Evolutionary conservation across 2,329 filamentous ascomycete genomes (phyloP).

Genomic region (Delphinella strobiligena): DNA sequence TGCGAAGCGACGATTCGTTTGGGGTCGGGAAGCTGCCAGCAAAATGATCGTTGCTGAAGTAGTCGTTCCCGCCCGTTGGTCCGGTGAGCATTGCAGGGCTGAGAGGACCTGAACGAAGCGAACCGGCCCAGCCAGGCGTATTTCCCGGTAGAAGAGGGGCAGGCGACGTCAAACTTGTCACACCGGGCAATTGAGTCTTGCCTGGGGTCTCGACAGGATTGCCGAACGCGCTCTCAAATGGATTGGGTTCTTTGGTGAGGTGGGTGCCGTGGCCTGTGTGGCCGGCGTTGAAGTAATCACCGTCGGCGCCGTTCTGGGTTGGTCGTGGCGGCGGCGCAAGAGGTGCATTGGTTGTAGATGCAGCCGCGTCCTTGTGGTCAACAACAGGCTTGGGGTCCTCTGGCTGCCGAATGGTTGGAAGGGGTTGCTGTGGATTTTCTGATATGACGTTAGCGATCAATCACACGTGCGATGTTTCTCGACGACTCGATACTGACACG

Average conservation of each 20-base stretch:
- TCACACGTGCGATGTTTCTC: not conserved
- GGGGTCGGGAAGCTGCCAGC: conserved; percentile 83
- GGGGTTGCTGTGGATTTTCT: conserved; percentile 3
- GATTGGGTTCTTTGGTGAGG: conserved; percentile 77
- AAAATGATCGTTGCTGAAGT: conserved; percentile 58
- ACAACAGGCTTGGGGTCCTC: conserved; percentile 18
- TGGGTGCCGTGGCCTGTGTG: conserved; percentile 30
- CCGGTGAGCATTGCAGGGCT: conserved; percentile 97
- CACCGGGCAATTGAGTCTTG: conserved; percentile 68
- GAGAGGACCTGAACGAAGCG: conserved; percentile 78
- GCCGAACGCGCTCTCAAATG: conserved; percentile 91
- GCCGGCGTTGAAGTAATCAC: conserved; percentile 39
- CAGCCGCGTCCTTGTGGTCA: conserved; percentile 18
- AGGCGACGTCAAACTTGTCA: conserved; percentile 83
- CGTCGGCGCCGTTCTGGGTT: conserved; percentile 24
- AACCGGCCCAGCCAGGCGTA: conserved; percentile 72
- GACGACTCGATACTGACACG: conserved; percentile 3
- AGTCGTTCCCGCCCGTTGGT: conserved; percentile 69
- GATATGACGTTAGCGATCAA: not conserved
- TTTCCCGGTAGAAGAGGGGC: conserved; percentile 65
- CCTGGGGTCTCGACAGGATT: conserved; percentile 67
- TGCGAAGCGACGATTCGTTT: conserved; percentile 88
- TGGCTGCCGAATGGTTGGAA: conserved; percentile 21
- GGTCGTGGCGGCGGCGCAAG: conserved; percentile 42
- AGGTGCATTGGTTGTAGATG: conserved; percentile 31